Percentiles rank a stretch among this genome's conserved stretches.
These are phyloP conservation scores for Miamiensis avidus DNA, from an alignment of 169 alveolate genomes.

Conservation along the genomic window DNA sequence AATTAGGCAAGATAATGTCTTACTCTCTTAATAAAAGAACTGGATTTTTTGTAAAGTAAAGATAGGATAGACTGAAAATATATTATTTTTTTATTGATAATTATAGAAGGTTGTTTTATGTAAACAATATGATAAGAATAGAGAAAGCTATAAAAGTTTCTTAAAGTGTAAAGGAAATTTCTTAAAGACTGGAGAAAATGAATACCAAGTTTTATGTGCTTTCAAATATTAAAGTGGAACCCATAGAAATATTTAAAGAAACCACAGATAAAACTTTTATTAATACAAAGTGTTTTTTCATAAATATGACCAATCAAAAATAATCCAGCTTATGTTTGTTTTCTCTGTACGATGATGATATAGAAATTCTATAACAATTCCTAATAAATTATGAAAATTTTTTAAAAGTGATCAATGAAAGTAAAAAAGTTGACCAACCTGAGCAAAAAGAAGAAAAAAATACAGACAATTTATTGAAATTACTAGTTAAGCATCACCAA, in stretches of 20 bases:
- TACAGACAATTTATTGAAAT: neutral
- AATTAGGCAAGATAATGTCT: too few relatives aligned
- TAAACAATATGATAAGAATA: too few relatives aligned
- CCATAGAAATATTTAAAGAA: neutral
- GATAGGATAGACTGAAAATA: neutral
- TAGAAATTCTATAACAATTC: neutral
- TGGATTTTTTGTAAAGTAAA: neutral
- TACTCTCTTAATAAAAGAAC: neutral
- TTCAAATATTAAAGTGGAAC: neutral
- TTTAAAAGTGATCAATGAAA: too few relatives aligned
- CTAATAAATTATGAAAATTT: neutral
- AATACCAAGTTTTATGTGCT: neutral
- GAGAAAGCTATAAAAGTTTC: neutral
- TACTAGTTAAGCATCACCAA: too few relatives aligned
- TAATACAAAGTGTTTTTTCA: neutral
- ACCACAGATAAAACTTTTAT: neutral
- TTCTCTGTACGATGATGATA: neutral
- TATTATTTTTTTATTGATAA: neutral
- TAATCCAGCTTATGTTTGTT: too few relatives aligned
- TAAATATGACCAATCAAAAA: too few relatives aligned
- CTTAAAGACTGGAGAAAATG: neutral
- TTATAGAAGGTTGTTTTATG: neutral
- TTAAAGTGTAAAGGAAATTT: neutral
- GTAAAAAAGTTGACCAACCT: neutral
- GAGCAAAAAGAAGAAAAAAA: neutral